Base-by-base conservation (phyloP, 2,329 filamentous ascomycete species). In the Neocatenulostroma microsporum region DNA sequence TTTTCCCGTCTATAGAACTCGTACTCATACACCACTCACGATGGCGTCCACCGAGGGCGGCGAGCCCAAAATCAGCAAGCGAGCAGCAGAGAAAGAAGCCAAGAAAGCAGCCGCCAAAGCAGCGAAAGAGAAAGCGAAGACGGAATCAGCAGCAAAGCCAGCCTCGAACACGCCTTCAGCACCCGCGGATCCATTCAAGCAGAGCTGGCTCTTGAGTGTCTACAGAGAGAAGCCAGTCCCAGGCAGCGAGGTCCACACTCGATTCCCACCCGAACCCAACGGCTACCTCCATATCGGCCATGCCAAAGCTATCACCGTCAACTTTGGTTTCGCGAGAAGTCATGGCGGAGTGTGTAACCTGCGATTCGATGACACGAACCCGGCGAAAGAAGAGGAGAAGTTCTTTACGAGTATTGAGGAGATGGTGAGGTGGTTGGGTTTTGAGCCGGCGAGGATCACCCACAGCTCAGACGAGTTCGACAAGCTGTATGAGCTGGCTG, bases 351-450 rank as follows among this genome's bases (percentile, higher is more conserved):
- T 80, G 44, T 83, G 78, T 61, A 81, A 82, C 54, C 63, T 87
- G 44, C 74, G 89, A 52, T 94, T 84, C 60, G 91, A 96, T 59
- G 91, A 96, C 54, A 96, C 91, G 11, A 96, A 96, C 60, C 91
- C 91, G 1, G 85, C 88, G 47, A 84, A 84, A 30, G 91, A 96
- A 61, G 84, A 95, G 58, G 84, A 94, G 62, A 73, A 81, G 40
- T 96, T 88, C 62, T 93, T 93, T 56, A 75, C 73, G 9, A 82
- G 85, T n/a, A 96, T 96, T 49, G 70, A 85, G 53, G 86, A 95
- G 45, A 86, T 89, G 57, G 74, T 95, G 34, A 65, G 72, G 49
- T 96, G 91, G 91, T 70, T 95, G 5, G 83, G 80, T 5, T 95
- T 94, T 55, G 79, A 75, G 46, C 88, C 88, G 1, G 73, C 73